Evolutionary conservation across 495 filamentous ascomycete species (phyloP), one percentile per base, ranked within the genome.

Genomic region (Annulohypoxylon bovei): DNA sequence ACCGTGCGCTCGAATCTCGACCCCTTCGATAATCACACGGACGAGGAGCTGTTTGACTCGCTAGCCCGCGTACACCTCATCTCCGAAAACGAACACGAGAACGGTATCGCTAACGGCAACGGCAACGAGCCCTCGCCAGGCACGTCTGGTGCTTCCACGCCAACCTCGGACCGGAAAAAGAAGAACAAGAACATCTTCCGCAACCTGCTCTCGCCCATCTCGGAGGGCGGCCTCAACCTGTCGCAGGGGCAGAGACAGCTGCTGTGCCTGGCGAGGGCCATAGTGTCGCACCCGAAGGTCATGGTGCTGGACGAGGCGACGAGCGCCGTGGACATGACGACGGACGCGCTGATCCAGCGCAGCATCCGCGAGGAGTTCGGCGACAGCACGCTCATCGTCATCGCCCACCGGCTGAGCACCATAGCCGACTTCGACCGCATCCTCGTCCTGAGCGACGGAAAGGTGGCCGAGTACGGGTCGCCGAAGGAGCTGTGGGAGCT

Each of bases 221-320:
- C 89, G 4, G 91, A 93, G 73, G 91, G 89, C 22, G 94, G 94
- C 1, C 84, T 89, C 3, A 95, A 93, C 68, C 85, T 97, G 9
- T 93, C 91, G 0, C 93, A 96, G 73, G 94, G 94, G 3, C 93
- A 97, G 76, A 85, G 92, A 4, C 94, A 97, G 74, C 91, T 97
- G 0, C 86, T 97, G 11, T 95, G 93, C 70, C 88, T 97, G 0
- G 93, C 94, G 0, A 90, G 94, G 5, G 93, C 94, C 35, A 95
- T 97, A 72, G 89, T 96, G 30, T 82, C 88, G 4, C 85, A 88
- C 0, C 92, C 93, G 9, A 91, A 91, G 71, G 90, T 97, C 65
- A 90, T 97, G 86, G 88, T 97, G 7, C 84, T 97, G 8, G 94
- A 97, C 74, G 94, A 97, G 79, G 94, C 94, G 0, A 97, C 94